Conservation (phyloP, 208 protist species). For the Leptomonas seymouri region DNA sequence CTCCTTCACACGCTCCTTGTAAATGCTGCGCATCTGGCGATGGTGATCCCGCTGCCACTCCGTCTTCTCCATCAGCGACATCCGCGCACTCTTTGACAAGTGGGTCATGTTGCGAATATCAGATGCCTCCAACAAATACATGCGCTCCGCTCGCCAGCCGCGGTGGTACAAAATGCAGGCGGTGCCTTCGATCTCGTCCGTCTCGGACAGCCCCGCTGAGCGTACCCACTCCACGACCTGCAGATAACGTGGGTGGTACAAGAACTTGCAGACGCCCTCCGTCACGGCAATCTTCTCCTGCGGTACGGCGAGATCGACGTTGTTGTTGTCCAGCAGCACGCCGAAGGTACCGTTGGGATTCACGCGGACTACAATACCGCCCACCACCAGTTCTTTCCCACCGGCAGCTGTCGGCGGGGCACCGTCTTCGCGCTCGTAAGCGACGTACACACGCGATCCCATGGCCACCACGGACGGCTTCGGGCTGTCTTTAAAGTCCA, state of each 20-base stretch:
- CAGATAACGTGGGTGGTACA: constrained; percentile 50
- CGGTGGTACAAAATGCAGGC: constrained; percentile 80
- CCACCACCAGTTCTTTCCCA: constrained; percentile 45
- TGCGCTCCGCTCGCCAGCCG: constrained; percentile 82
- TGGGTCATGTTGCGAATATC: constrained; percentile 78
- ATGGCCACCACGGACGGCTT: constrained; percentile 32
- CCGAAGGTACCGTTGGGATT: constrained; percentile 83
- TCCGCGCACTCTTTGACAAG: constrained; percentile 74
- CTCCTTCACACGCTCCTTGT: constrained; percentile 88
- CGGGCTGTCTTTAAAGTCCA: constrained; percentile 48
- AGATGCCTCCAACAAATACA: constrained; percentile 77
- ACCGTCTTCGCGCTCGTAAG: constrained; percentile 43
- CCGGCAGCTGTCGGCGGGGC: neutral
- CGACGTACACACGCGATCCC: constrained; percentile 56
- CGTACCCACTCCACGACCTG: constrained; percentile 81
- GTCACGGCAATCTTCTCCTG: constrained; percentile 71
- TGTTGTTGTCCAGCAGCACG: constrained; percentile 84
- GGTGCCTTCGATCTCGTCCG: constrained; percentile 58
- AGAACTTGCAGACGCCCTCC: constrained; percentile 61
- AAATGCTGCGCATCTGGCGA: constrained; percentile 77
- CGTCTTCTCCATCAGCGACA: constrained; percentile 88
- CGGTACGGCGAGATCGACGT: constrained; percentile 79
- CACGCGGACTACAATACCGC: constrained; percentile 73
- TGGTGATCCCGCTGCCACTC: constrained; percentile 91
- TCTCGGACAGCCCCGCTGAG: constrained; percentile 61